phyloP scores from a whole-genome alignment of 371 early-diverging fungal species.

The Apophysomyces elegans region DNA sequence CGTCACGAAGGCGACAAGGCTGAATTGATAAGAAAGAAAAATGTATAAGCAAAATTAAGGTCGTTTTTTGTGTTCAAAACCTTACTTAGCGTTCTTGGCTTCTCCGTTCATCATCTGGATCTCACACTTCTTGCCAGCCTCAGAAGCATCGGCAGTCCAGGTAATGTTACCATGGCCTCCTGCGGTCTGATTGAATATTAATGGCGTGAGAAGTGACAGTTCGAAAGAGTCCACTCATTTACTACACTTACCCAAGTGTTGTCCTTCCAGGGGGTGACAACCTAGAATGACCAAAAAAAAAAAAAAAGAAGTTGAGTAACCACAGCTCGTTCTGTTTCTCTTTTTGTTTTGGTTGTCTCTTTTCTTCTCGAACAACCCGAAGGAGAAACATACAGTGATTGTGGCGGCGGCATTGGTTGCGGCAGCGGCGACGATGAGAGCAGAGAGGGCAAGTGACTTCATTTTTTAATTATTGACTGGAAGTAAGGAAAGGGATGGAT shows the following conservation, averaged over 20 bases:
- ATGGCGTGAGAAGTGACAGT: no score
- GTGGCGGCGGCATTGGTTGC: conserved; percentile 22
- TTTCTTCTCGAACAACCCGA: background rate
- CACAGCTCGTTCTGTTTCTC: no score
- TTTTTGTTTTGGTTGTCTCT: background rate
- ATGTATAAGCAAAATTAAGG: background rate
- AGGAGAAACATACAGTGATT: conserved; percentile 23
- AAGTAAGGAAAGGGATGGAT: conserved; percentile 17
- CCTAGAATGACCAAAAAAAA: conserved; percentile 24
- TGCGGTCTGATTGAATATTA: conserved; percentile 26
- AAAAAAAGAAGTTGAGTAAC: conserved; percentile 6
- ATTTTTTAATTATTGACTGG: conserved; percentile 8
- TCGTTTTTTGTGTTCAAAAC: no score
- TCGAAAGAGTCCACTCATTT: no score
- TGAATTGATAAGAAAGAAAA: background rate
- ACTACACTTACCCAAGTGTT: conserved; percentile 40
- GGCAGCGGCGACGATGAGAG: conserved; percentile 21
- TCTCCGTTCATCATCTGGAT: conserved; percentile 52
- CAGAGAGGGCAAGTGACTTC: conserved; percentile 26
- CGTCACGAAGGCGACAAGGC: conserved; percentile 33
- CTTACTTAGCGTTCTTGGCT: conserved; percentile 46
- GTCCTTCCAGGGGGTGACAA: conserved; percentile 47
- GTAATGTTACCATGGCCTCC: conserved; percentile 50
- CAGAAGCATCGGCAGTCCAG: conserved; percentile 39
- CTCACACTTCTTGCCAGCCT: conserved; percentile 39